Base-by-base conservation (phyloP, 208 protist genomes). In the Leishmania major region DNA sequence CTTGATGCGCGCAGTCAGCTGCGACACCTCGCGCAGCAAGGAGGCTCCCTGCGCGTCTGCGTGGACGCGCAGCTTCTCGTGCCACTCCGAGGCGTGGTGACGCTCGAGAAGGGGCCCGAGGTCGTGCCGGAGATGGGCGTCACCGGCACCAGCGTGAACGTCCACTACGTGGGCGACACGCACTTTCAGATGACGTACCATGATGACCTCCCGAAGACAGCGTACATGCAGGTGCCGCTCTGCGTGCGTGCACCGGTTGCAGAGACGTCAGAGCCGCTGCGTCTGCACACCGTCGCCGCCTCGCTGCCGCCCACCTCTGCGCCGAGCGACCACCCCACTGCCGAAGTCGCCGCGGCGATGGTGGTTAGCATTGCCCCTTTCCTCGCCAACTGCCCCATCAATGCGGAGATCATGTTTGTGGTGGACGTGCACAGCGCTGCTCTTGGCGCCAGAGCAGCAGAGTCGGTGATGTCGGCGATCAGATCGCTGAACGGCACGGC, bases 361-460 rank as follows among this genome's bases (percentile, higher is more conserved):
- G 86, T 82, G 3, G 60, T 96, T 40, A 81, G 64, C 47, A 82
- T 96, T 64, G 90, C 91, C 3, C 93, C 93, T 15, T 70, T 76
- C 28, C 77, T 95, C 43, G 64, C 75, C n/a, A 78, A 69, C 64
- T 81, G 70, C 47, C 71, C 73, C 13, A 78, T 70, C 79, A 97
- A 97, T 78, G 83, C 89, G 1, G 94, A 97, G 83, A 75, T 95
- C 15, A 69, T 97, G 3, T 89, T 97, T 55, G 47, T 95, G 10
- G 72, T 95, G 1, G 92, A 97, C 81, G 77, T 85, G 60, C 92
- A 95, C 83, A 87, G 64, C 69, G 43, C 53, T 4, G 75, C 59
- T 0, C 71, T 79, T 7, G 86, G 78, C 22, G 77, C 64, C 55
- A 84, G 87, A 15, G 85, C 87, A 15, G 90, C 89, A 0, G 51